These are phyloP conservation scores for Dioscorea cayenensis DNA, from an alignment of 116 monocot genomes.

Conservation along the genomic window DNA sequence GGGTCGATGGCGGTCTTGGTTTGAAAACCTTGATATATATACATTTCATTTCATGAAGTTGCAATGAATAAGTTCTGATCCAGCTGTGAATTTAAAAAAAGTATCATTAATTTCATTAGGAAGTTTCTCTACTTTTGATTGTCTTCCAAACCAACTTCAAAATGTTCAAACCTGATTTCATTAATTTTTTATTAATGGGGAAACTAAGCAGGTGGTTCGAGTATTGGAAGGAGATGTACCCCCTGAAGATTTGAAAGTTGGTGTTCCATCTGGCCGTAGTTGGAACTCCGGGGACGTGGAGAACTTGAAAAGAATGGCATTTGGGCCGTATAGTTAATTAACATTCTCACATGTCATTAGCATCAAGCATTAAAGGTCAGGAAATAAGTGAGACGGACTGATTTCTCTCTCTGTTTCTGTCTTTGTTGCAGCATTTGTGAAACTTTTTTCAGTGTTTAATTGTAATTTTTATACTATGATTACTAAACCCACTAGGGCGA, in stretches of 20 bases:
- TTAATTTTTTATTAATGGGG: neutral
- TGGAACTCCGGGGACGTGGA: slow-evolving; percentile 31
- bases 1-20: no score
- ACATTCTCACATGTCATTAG: slow-evolving; percentile 40
- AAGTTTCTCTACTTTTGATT: neutral
- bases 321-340: slow-evolving; percentile 43
- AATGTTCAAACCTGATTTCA: neutral
- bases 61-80: neutral
- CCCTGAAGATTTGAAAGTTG: slow-evolving; percentile 66
- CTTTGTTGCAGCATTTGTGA: no score
- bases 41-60: neutral
- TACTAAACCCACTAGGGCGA: no score
- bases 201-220: slow-evolving; percentile 57
- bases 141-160: neutral
- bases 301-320: slow-evolving; percentile 54
- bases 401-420: no score
- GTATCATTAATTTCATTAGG: no score
- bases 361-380: slow-evolving; percentile 35
- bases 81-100: neutral
- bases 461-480: no score
- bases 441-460: no score
- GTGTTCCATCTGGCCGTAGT: slow-evolving; percentile 29
- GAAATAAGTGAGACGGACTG: slow-evolving; percentile 27
- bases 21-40: no score
- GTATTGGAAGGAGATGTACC: slow-evolving; percentile 72